These are phyloP conservation scores for Hordeum pubiflorum DNA, from an alignment of 202 grass and related monocot genomes.

Conservation along the genomic window DNA sequence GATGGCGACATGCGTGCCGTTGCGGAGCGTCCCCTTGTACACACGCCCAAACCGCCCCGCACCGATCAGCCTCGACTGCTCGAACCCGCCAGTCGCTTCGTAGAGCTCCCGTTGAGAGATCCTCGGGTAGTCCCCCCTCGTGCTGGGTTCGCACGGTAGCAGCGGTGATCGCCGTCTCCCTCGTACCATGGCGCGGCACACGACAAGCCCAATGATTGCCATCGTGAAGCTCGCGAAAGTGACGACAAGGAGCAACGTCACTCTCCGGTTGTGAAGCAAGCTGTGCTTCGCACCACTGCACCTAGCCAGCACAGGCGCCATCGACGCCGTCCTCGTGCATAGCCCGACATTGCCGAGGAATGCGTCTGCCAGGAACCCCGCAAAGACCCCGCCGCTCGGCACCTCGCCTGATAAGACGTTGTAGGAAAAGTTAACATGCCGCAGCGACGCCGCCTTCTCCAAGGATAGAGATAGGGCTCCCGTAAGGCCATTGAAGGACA, in stretches of 20 bases:
- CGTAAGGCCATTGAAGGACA: slow-evolving; percentile 47
- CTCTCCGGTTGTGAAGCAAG: slow-evolving; percentile 19
- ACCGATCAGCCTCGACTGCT: slow-evolving; percentile 39
- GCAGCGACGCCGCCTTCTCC: slow-evolving; percentile 29
- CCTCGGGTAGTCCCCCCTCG: slow-evolving; percentile 35
- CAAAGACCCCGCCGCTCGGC: slow-evolving; percentile 38
- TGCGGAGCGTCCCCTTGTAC: slow-evolving; percentile 52
- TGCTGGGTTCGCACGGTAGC: slow-evolving; percentile 6
- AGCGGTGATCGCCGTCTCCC: slow-evolving; percentile 27
- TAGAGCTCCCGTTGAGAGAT: slow-evolving; percentile 58
- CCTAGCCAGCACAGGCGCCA: slow-evolving; percentile 19
- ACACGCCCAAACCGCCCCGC: slow-evolving; percentile 54
- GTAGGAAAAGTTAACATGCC: slow-evolving; percentile 58
- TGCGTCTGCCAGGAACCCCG: slow-evolving; percentile 31
- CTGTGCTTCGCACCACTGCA: slow-evolving; percentile 19
- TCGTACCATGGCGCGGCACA: not conserved
- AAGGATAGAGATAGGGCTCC: slow-evolving; percentile 43
- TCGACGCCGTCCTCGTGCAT: slow-evolving; percentile 22
- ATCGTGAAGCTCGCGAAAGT: slow-evolving; percentile 16
- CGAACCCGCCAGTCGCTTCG: slow-evolving; percentile 59
- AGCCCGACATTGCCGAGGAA: slow-evolving; percentile 55
- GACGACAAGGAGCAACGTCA: slow-evolving; percentile 27
- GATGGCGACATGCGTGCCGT: slow-evolving; percentile 44
- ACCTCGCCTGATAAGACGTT: slow-evolving; percentile 67
- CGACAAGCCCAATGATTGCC: not conserved